Base-by-base conservation (phyloP, 2,329 filamentous ascomycete genomes). In the Elsinoe australis region DNA sequence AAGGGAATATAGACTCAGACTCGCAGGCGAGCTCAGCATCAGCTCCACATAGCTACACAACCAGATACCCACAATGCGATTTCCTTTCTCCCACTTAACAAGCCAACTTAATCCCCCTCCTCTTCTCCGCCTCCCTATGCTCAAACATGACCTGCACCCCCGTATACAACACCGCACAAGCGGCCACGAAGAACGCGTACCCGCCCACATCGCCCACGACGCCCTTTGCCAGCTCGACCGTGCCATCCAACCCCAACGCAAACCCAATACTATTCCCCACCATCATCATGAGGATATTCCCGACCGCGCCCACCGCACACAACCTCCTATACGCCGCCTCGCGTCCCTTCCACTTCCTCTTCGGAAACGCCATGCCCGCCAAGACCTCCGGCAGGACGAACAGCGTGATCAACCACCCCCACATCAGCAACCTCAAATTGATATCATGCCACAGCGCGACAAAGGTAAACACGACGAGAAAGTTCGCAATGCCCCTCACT, bases 391-490 rank as follows among this genome's bases (percentile, higher is more conserved):
- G 92, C 5, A 95, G 64, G 64, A 98, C 87, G 67, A 98, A 98
- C 18, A 96, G 69, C 0, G 94, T 89, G 54, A 98, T 80, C 31
- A 98, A 75, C 92, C 92, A 98, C 21, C 92, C 90, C 92, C 92
- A 98, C 64, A 94, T 83, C 24, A 98, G 75, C 31, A 98, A 73
- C 7, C 84, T 79, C 22, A 96, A 76, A 67, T 94, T 83, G 60
- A 98, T 94, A 59, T 98, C 92, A 67, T 98, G 92, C 92, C 92
- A 98, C 21, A 98, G 72, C 0, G 92, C 94, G 18, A 98, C 92
- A 59, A 98, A 98, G 0, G 88, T 95, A 63, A 98, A 98, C 24
- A 95, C 86, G 3, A 83, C 69, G 2, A 94, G 71, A 63, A 87
- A 92, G 49, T 90, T 95, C 45, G 79, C 59, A 2, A 90, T 72